Conservation (phyloP, 2,329 filamentous ascomycete species). For the Pseudogymnoascus sp. region DNA sequence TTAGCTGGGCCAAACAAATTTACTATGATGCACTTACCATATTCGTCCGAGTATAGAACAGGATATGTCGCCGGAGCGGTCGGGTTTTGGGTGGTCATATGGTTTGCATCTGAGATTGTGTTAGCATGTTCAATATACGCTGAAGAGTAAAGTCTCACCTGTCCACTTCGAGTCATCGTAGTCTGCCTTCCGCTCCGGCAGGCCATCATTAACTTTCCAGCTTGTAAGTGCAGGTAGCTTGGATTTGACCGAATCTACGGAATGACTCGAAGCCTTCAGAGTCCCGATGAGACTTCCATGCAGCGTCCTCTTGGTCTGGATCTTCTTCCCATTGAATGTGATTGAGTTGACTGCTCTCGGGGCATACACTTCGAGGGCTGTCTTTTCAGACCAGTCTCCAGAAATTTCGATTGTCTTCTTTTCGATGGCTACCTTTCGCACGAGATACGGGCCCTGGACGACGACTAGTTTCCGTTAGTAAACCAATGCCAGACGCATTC, state of each 20-base stretch:
- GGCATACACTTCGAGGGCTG: conserved; percentile 40
- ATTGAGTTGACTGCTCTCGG: conserved; percentile 37
- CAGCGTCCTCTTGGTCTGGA: conserved; percentile 12
- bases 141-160: conserved; percentile 20
- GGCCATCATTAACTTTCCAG: conserved; percentile 34
- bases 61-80: conserved; percentile 35
- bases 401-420: conserved; percentile 33
- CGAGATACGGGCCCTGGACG: conserved; percentile 44
- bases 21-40: conserved; percentile 19
- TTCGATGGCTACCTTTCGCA: conserved; percentile 36
- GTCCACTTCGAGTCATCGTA: conserved; percentile 37
- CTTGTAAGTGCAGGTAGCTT: conserved; percentile 17
- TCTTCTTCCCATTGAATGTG: conserved; percentile 43
- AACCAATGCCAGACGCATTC: background rate
- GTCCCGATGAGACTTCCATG: conserved; percentile 33
- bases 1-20: background rate
- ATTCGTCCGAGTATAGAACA: conserved; percentile 39
- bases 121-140: background rate
- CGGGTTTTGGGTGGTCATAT: conserved; percentile 34
- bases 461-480: conserved; percentile 31
- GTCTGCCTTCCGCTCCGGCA: conserved; percentile 33
- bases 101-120: conserved; percentile 30
- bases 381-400: conserved; percentile 38
- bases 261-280: conserved; percentile 23
- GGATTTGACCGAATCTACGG: conserved; percentile 13